Base-by-base conservation (phyloP, 768 basidiomycete species). In the Pulveroboletus sp. region DNA sequence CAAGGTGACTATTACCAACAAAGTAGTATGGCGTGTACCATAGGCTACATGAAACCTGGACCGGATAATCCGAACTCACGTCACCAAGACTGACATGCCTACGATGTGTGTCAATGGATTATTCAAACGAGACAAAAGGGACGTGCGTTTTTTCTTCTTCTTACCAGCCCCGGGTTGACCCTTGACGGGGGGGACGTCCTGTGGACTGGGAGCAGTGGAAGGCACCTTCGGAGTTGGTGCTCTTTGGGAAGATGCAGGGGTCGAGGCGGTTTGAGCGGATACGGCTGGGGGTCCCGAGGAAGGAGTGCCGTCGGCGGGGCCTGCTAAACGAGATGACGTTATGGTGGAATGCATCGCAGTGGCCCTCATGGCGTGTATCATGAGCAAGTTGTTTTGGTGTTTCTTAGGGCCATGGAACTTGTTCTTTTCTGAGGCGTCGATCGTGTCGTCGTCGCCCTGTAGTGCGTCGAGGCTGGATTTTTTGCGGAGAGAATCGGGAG, bases 351-450 rank as follows among this genome's bases (percentile, higher is more conserved):
- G 87, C 40, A 76, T 71, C 6, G 86, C 88, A 1, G 89, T 89
- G 5, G 86, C 80, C 55, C 76, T 80, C 87, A 93, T 88, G 8
- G 90, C 90, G 52, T 85, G 83, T 60, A 82, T 69, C 55, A 92
- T 74, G 19, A 89, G 75, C 56, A 77, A 71, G 49, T 75, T 81
- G 62, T 90, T 89, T 62, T 86, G 80, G 55, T 80, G 80, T 57
- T 78, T 83, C 60, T 77, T 82, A 20, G 71, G 71, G 19, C 57
- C 61, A 17, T 67, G 59, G 55, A 49, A 42, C 44, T 58, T 56
- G 26, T 57, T 58, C 43, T 65, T 63, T 43, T 61, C 62, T 24
- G 53, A 26, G 9, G 48, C 50, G 24, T 59, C 51, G 7, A 56
- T 29, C 17, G 56, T 16, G 12, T 61, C 6, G 13, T 64, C 67